A percentile compares a stretch with the other conserved stretches of the same genome.
Conservation (phyloP, 352 stramenopile genomes). For the Pythium brachiatum region DNA sequence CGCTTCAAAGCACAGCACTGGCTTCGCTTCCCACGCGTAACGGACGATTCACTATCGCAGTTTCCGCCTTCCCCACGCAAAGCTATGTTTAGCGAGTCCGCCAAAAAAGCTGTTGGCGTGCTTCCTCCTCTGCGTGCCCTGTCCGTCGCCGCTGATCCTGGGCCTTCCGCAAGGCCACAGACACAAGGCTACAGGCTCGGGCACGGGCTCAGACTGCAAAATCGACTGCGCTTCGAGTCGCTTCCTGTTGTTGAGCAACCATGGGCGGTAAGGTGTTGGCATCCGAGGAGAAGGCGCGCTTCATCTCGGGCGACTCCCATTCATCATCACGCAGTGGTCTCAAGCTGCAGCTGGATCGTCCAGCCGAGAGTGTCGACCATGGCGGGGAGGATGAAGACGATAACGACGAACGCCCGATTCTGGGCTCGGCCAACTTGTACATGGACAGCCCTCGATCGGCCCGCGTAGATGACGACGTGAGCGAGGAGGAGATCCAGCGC, state of each 20-base stretch:
- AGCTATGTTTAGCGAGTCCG: background rate
- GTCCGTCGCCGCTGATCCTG: background rate
- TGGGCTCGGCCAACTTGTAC: conserved; percentile 59
- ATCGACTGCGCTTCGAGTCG: background rate
- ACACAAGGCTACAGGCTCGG: background rate
- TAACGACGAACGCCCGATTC: conserved; percentile 36
- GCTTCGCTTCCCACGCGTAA: background rate
- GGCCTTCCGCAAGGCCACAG: background rate
- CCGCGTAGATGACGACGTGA: conserved; percentile 40
- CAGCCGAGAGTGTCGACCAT: conserved; percentile 28
- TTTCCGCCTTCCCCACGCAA: background rate
- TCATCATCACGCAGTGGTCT: conserved; percentile 8
- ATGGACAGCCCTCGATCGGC: conserved; percentile 60
- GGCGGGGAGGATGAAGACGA: conserved; percentile 38
- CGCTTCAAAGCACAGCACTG: too few species aligned
- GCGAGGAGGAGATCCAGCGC: conserved; percentile 47
- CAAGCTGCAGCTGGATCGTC: conserved; percentile 29
- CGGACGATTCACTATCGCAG: background rate
- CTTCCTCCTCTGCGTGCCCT: background rate
- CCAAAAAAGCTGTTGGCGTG: background rate
- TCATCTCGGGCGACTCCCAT: conserved; percentile 46
- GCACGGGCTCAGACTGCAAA: conserved; percentile 7
- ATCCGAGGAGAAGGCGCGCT: conserved; percentile 45
- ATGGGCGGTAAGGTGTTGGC: conserved; percentile 24
- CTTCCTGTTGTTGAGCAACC: background rate